Evolutionary conservation across 306 rosid genomes (phyloP), one percentile per base, ranked within the genome.

Genomic region (Urtica urens): DNA sequence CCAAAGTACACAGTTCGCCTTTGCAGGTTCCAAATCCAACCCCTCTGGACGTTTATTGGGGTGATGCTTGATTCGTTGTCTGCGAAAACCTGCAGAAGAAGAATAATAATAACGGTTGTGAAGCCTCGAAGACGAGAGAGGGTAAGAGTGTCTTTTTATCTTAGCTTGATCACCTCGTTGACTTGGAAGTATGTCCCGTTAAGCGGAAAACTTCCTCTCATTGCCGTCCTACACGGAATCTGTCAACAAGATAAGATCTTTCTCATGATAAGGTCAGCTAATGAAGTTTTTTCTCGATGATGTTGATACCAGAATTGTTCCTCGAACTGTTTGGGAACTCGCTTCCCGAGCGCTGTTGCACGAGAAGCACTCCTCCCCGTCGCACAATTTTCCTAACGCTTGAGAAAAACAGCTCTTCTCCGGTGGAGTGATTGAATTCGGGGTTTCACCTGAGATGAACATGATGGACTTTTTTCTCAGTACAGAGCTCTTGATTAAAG

Each of bases 121-220:
- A 49, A 23, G 58, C 48, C 51, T 27, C 24, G 17, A 67, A 59
- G n/a, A n/a, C n/a, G n/a, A n/a, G 23, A 47, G 49, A 58, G 20
- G 24, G 55, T 11, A 55, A 25, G 35, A 47, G 44, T 41, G 16
- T 38, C 17, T 4, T 59, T 46, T 38, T 31, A 41, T n/a, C 46
- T 26, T 35, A 22, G 26, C 11, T 5, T 10, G 58, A 57, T 62
- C 51, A 88, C 96, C 96, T 88, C 95, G 48, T 88, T 88, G 60
- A 88, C 96, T 68, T 88, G 95, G 69, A 88, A 88, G 70, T 88
- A 88, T 44, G 96, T 88, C 47, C 96, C 96, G 25, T 88, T 88
- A 31, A 88, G 82, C 12, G 96, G 96, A 59, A 88, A 88, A 64
- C 96, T 83, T 34, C 96, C 96, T 42, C 78, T 72, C 93, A 76